phyloP scores from a whole-genome alignment of 139 green algal species.

The Ettlia oleoabundans region DNA sequence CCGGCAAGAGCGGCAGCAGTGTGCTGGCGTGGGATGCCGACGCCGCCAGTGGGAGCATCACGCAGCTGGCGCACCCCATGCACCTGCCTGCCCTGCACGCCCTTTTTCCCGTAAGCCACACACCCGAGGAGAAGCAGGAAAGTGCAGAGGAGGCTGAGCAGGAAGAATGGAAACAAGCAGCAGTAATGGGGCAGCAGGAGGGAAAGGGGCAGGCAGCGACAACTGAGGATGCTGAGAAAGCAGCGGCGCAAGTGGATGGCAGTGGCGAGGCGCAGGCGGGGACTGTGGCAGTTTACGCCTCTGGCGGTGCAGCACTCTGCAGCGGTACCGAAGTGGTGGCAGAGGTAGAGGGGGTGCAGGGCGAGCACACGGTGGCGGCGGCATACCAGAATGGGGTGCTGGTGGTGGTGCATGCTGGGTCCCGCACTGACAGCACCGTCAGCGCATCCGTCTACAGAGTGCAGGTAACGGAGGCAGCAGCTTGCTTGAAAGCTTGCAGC shows the following conservation, averaged over 20 bases:
- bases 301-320: slow-evolving; percentile 20
- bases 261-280: background rate
- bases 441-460: background rate
- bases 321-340: slow-evolving; percentile 17
- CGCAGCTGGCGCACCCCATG: background rate
- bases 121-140: slow-evolving; percentile 8
- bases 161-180: no score
- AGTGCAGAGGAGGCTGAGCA: no score
- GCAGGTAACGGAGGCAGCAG: no score
- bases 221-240: background rate
- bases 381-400: background rate
- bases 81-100: slow-evolving; percentile 17
- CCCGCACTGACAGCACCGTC: background rate
- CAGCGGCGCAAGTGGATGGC: slow-evolving; percentile 13
- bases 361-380: slow-evolving; percentile 24
- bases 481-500: no score
- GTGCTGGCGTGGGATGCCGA: slow-evolving; percentile 25
- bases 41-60: slow-evolving; percentile 14
- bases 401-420: background rate
- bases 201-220: slow-evolving; percentile 12
- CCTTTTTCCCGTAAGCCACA: slow-evolving; percentile 18
- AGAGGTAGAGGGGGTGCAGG: slow-evolving; percentile 3
- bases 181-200: no score
- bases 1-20: background rate
- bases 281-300: background rate